These are phyloP conservation scores for Lentinula sp. DNA, from an alignment of 768 basidiomycete genomes.

Conservation along the genomic window DNA sequence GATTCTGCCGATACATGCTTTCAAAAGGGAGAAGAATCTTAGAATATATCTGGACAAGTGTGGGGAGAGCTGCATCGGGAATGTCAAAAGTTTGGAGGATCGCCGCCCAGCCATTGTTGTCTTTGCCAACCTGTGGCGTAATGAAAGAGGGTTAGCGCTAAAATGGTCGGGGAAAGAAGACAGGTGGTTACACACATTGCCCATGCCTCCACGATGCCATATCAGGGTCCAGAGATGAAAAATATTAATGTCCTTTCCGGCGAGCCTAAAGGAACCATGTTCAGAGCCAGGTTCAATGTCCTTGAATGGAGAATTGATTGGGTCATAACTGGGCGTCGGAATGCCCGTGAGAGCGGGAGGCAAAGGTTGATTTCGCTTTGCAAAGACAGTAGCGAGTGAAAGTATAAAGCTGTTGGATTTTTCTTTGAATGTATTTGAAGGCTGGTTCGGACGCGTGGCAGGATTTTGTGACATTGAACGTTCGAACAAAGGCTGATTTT, in stretches of 20 bases:
- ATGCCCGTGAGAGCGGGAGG: slow-evolving; percentile 71
- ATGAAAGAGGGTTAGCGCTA: background rate
- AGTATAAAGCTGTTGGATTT: slow-evolving; percentile 56
- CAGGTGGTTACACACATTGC: slow-evolving; percentile 40
- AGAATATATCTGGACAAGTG: slow-evolving; percentile 44
- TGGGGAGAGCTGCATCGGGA: slow-evolving; percentile 31
- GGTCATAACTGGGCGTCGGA: slow-evolving; percentile 55
- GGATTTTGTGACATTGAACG: slow-evolving; percentile 34
- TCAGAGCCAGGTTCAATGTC: slow-evolving; percentile 57
- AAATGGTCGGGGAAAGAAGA: slow-evolving; percentile 9
- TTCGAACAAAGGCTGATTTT: slow-evolving; percentile 31
- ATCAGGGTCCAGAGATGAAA: slow-evolving; percentile 67
- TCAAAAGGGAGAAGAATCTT: slow-evolving; percentile 67
- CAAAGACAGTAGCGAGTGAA: slow-evolving; percentile 56
- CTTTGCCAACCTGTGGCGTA: background rate
- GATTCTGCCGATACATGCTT: slow-evolving; percentile 56
- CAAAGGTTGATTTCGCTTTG: slow-evolving; percentile 52
- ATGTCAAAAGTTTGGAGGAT: slow-evolving; percentile 52
- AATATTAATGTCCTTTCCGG: slow-evolving; percentile 72
- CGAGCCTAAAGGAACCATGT: slow-evolving; percentile 58
- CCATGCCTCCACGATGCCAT: slow-evolving; percentile 51
- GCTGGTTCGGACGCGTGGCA: slow-evolving; percentile 9
- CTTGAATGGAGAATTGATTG: slow-evolving; percentile 56
- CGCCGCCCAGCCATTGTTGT: slow-evolving; percentile 2
- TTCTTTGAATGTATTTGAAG: slow-evolving; percentile 36